Conservation (phyloP, 768 basidiomycete genomes). For the Lactifluus piperatus region DNA sequence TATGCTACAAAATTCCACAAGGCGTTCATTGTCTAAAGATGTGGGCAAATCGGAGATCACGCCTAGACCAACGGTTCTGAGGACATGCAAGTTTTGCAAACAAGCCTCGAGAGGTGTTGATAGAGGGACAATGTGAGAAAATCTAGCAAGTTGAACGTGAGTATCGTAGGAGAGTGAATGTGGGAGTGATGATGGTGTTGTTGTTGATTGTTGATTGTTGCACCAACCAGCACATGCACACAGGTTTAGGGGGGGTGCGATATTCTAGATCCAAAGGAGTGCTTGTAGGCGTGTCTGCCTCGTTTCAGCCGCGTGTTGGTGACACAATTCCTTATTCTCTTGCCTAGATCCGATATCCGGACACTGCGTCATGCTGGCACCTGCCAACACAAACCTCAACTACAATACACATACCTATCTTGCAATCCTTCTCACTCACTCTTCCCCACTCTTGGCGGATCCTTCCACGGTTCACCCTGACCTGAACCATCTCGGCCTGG, state of each 20-base stretch:
- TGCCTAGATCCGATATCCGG: neutral
- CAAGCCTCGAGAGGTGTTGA: neutral
- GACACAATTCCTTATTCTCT: neutral
- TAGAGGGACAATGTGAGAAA: neutral
- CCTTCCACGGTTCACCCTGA: constrained; percentile 12
- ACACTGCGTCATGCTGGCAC: constrained; percentile 1
- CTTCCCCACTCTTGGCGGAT: constrained; percentile 8
- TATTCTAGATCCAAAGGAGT: neutral
- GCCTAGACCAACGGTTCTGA: constrained; percentile 7
- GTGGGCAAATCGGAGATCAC: constrained; percentile 15
- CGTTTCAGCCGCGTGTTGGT: constrained; percentile 11
- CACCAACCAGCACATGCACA: neutral
- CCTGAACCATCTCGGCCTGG: constrained; percentile 14
- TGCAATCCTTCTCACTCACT: constrained; percentile 7
- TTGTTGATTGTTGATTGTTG: constrained; percentile 5
- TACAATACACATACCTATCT: constrained; percentile 18
- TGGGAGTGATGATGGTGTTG: neutral
- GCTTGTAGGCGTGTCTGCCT: constrained; percentile 1
- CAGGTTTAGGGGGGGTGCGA: constrained; percentile 1
- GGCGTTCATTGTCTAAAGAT: constrained; percentile 18
- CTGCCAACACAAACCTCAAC: neutral
- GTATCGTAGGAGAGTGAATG: constrained; percentile 8
- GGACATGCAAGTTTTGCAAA: constrained; percentile 9
- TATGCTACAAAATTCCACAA: constrained; percentile 19
- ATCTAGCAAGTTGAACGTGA: neutral